Evolutionary conservation across 192 early-diverging fungal genomes (phyloP).

Genomic region (Podila clonocystis): DNA sequence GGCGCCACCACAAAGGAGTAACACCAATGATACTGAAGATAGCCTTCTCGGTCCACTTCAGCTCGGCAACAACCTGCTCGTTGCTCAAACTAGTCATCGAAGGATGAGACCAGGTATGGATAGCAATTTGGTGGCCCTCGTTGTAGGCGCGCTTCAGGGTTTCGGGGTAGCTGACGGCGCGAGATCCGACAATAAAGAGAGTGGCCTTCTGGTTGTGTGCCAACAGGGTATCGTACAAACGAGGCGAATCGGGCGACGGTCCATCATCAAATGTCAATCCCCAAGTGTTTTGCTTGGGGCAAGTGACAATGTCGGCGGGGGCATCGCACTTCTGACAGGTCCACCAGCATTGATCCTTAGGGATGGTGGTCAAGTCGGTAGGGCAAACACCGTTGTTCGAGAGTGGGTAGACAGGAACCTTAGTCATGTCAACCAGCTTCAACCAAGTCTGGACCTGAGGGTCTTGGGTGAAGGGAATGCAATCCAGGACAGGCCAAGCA

Average conservation of each 20-base stretch:
- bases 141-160: slow-evolving; percentile 57
- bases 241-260: slow-evolving; percentile 55
- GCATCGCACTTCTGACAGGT: slow-evolving; percentile 59
- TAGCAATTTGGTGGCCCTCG: slow-evolving; percentile 62
- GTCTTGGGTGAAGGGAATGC: slow-evolving; percentile 39
- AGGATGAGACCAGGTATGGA: slow-evolving; percentile 67
- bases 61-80: slow-evolving; percentile 64
- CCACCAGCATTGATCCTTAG: slow-evolving; percentile 61
- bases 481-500: slow-evolving; percentile 40
- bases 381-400: slow-evolving; percentile 42
- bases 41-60: slow-evolving; percentile 73
- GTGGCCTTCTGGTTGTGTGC: slow-evolving; percentile 58
- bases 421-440: slow-evolving; percentile 44
- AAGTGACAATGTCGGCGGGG: slow-evolving; percentile 49
- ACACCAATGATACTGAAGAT: slow-evolving; percentile 61
- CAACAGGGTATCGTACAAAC: slow-evolving; percentile 55
- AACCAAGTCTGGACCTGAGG: slow-evolving; percentile 35
- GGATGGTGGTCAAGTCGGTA: slow-evolving; percentile 25
- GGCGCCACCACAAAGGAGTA: slow-evolving; percentile 63
- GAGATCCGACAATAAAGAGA: slow-evolving; percentile 64
- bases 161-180: slow-evolving; percentile 53
- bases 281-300: slow-evolving; percentile 63
- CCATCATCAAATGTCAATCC: slow-evolving; percentile 68
- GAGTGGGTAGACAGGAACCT: slow-evolving; percentile 37
- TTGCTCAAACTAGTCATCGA: slow-evolving; percentile 60